Conservation (phyloP, 352 stramenopile genomes). For the Phytophthora multivora region DNA sequence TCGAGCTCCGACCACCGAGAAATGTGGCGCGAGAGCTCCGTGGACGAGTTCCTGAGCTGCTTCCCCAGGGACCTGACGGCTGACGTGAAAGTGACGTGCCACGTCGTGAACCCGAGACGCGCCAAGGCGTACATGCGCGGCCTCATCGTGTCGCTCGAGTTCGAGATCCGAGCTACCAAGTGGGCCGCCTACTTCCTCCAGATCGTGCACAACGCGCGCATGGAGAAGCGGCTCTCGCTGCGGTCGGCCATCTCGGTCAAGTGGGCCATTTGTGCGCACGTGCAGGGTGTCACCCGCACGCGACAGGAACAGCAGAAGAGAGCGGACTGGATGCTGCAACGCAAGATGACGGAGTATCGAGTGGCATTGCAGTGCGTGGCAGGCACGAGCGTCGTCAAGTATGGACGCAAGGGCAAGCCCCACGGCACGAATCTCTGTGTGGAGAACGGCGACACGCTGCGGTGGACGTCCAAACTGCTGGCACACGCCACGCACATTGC, state of each 20-base stretch:
- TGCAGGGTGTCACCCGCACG: constrained; percentile 48
- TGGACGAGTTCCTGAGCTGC: constrained; percentile 40
- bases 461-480: constrained; percentile 81
- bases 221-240: constrained; percentile 31
- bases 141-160: constrained; percentile 58
- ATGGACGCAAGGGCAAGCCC: constrained; percentile 79
- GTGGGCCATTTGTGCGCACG: constrained; percentile 66
- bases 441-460: constrained; percentile 78
- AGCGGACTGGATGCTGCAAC: constrained; percentile 60
- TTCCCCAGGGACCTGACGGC: constrained; percentile 48
- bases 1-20: constrained; percentile 21
- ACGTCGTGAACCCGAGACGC: constrained; percentile 25
- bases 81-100: constrained; percentile 52
- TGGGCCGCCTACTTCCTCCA: constrained; percentile 81
- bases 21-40: constrained; percentile 35
- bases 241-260: constrained; percentile 54
- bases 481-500: constrained; percentile 39
- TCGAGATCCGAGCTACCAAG: constrained; percentile 81
- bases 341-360: constrained; percentile 86
- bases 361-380: constrained; percentile 82
- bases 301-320: constrained; percentile 49
- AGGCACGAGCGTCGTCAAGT: constrained; percentile 77
- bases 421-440: constrained; percentile 76
- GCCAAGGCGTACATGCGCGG: constrained; percentile 41
- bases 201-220: constrained; percentile 49